Evolutionary conservation across 164 flowering plant species (phyloP), one percentile per base, ranked within the genome.

Genomic region (Magnolia kwangsiensis): DNA sequence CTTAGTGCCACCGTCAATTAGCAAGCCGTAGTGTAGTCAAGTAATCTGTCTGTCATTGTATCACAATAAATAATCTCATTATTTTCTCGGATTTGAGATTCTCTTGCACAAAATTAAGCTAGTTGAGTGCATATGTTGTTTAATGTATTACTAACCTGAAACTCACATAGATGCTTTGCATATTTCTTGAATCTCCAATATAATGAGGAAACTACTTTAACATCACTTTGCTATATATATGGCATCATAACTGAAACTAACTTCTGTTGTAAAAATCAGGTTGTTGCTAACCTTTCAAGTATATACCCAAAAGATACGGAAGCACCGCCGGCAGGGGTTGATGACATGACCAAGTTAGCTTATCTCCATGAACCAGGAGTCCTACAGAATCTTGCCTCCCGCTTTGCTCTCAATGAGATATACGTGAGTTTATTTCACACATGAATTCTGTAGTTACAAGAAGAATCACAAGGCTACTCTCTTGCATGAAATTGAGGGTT

Each of bases 321-420:
- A 78, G 94, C 93, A 49, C 93, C 94, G 59, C 89, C 94, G 16
- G 89, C 89, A 9, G 97, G 97, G 27, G 95, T 93, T 5, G 95
- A 93, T 81, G 97, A 93, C 82, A 93, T 93, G 97, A 93, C 97
- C 67, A 91, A 90, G 81, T 82, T 93, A 70, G 88, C 97, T 50
- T 93, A 93, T 78, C 89, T 93, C 64, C 95, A 93, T 77, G 97
- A 93, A 73, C 97, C 97, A 50, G 97, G 97, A 74, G 95, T 93
- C 19, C 85, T 93, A 13, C 84, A 89, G 49, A 93, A 93, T 72
- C 90, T 93, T 63, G 88, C 87, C 24, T 81, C 87, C 58, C 86
- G 97, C 70, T 93, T 86, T 80, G 84, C 87, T 49, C 87, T 93
- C 50, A 93, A 93, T 83, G 97, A 93, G 82, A 93, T 93, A 77